Percentiles rank a stretch among this genome's conserved stretches.
phyloP scores from a whole-genome alignment of 108 stramenopile species.

The Nitzschia putrida region DNA sequence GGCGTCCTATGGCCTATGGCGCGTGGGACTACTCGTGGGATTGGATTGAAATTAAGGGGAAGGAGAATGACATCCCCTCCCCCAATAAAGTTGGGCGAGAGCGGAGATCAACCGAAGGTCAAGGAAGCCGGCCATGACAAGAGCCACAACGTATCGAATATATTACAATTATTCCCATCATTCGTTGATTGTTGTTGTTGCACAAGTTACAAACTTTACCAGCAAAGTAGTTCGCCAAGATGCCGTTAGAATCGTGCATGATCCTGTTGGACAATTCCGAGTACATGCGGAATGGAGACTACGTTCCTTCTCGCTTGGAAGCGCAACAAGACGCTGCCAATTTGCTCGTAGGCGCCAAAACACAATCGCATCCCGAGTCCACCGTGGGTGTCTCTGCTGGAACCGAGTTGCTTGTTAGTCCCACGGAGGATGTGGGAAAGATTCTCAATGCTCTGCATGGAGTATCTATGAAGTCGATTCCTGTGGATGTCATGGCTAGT shows the following conservation, averaged over 20 bases:
- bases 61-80: no score
- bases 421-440: slow-evolving; percentile 95
- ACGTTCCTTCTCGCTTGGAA: slow-evolving; percentile 96
- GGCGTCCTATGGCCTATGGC: no score
- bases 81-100: no score
- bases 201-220: slow-evolving; percentile 1
- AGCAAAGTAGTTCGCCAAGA: slow-evolving; percentile 15
- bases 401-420: slow-evolving; percentile 88
- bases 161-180: no score
- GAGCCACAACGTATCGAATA: no score
- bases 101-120: no score
- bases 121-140: no score
- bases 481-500: slow-evolving; percentile 73
- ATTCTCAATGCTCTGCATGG: slow-evolving; percentile 84
- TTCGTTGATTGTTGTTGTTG: slow-evolving; percentile 16
- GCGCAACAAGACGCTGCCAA: slow-evolving; percentile 98
- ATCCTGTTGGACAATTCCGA: slow-evolving; percentile 98
- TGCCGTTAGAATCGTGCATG: slow-evolving; percentile 97
- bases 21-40: no score
- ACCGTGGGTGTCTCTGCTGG: slow-evolving; percentile 95
- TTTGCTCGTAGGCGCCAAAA: slow-evolving; percentile 89
- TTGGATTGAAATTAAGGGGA: no score
- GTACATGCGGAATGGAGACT: slow-evolving; percentile 98
- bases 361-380: slow-evolving; percentile 92
- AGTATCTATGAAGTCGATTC: slow-evolving; percentile 34